Evolutionary conservation across 352 stramenopile genomes (phyloP).

Genomic region (Phytophthora kernoviae): DNA sequence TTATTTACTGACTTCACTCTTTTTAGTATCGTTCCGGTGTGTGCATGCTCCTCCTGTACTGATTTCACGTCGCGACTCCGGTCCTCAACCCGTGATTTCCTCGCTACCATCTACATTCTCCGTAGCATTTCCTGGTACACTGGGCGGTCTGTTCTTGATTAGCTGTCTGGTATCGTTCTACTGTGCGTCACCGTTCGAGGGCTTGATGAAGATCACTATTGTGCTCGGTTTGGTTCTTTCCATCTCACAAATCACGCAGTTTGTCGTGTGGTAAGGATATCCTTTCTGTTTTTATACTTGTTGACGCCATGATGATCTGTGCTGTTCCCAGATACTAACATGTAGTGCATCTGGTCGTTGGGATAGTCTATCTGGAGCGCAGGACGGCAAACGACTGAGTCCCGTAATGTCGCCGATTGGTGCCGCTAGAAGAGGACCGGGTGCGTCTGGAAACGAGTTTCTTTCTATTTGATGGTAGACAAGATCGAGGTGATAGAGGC

Average conservation of each 20-base stretch:
- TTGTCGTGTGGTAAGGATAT: conserved; percentile 55
- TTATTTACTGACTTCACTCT: conserved; percentile 8
- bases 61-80: conserved; percentile 49
- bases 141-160: conserved; percentile 76
- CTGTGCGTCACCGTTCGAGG: conserved; percentile 72
- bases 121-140: conserved; percentile 63
- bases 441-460: conserved; percentile 33
- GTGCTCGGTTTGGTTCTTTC: conserved; percentile 82
- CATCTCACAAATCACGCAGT: conserved; percentile 75
- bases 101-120: conserved; percentile 61
- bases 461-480: conserved; percentile 59
- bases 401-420: conserved; percentile 20
- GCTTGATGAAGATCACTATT: conserved; percentile 88
- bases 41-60: conserved; percentile 35
- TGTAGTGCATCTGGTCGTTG: neutral
- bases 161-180: conserved; percentile 80
- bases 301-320: too few species aligned
- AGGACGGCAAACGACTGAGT: conserved; percentile 27
- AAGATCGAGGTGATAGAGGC: conserved; percentile 70
- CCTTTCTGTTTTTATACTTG: neutral
- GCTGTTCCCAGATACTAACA: neutral
- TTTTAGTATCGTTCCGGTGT: conserved; percentile 61
- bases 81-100: conserved; percentile 39
- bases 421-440: conserved; percentile 17
- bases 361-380: conserved; percentile 37